phyloP scores from a whole-genome alignment of 1,284 basidiomycete species.

The Pseudozyma thailandica region DNA sequence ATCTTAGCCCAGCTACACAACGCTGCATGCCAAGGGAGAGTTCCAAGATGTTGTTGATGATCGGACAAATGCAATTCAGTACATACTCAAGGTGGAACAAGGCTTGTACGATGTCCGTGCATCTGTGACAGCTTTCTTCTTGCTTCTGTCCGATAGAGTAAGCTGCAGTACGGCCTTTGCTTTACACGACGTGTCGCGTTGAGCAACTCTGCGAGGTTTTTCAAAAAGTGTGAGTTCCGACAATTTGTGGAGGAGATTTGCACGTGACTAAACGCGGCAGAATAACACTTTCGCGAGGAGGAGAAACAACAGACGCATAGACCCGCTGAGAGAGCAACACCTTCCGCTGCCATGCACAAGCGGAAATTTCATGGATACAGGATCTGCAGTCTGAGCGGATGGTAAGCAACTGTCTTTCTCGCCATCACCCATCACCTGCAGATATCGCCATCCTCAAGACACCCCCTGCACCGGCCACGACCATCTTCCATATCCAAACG shows the following conservation, averaged over 20 bases:
- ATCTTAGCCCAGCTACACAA: background rate
- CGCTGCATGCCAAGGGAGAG: constrained; percentile 6
- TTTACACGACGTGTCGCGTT: constrained; percentile 25
- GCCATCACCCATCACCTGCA: too few relatives aligned
- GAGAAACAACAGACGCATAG: constrained; percentile 9
- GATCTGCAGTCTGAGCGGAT: too few relatives aligned
- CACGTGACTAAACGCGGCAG: constrained; percentile 41
- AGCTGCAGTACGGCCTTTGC: too few relatives aligned
- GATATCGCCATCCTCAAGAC: background rate
- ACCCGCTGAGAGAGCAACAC: constrained; percentile 3
- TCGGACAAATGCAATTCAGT: too few relatives aligned
- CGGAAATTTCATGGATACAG: too few relatives aligned
- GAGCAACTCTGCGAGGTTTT: constrained; percentile 5
- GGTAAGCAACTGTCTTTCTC: too few relatives aligned
- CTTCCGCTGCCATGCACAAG: background rate
- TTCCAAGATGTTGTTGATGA: background rate
- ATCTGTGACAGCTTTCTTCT: background rate
- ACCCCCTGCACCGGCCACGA: too few relatives aligned
- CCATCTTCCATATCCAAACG: too few relatives aligned
- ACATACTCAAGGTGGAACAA: background rate
- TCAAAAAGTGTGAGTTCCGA: background rate
- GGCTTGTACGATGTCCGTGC: background rate
- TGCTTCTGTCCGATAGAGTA: too few relatives aligned
- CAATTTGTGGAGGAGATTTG: constrained; percentile 12
- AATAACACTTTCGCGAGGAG: constrained; percentile 22